Evolutionary conservation across 140 eudicot genomes (phyloP), one percentile per base, ranked within the genome.

Genomic region (Erigeron philadelphicus): DNA sequence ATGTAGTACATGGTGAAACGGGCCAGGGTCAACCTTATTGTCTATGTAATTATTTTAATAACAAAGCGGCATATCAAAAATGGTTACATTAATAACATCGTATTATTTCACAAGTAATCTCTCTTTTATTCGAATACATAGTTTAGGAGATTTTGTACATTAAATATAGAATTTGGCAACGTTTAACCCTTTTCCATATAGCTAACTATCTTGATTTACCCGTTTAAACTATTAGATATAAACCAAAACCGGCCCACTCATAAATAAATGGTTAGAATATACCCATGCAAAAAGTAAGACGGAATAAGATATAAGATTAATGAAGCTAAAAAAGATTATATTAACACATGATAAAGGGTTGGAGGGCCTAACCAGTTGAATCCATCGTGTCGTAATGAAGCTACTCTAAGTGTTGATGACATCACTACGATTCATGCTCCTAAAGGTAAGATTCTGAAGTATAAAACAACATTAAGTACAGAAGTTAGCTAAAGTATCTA

Each of bases 311-410:
- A 11, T 13, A 45, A 73, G 31, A 35, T 15, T 8, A 49, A 61
- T 7, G 25, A 35, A 61, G 40, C 43, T 31, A 45, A n/a, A 21
- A 71, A 18, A 47, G 54, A 62, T 25, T 25, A n/a, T 43, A 57
- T 25, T 71, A 76, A 49, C 59, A 42, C 17, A 7, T 11, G 3
- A 7, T 25, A 66, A 67, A 50, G 21, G n/a, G 5, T 73, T 1
- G 11, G 18, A 54, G 67, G 57, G 47, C 38, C 89, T 78, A 75
- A 84, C 87, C 87, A 65, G 86, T 77, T 66, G 90, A 79, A 56
- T 78, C 84, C 90, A 84, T 84, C 74, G 65, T 78, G 78, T 68
- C 75, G 65, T 65, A 66, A 57, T 80, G 72, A 74, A 70, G 74
- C 61, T 16, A 46, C 57, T 83, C 45, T 58, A 72, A 56, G 74